These are phyloP conservation scores for Citrus australasica DNA, from an alignment of 345 rosid genomes.

Conservation along the genomic window DNA sequence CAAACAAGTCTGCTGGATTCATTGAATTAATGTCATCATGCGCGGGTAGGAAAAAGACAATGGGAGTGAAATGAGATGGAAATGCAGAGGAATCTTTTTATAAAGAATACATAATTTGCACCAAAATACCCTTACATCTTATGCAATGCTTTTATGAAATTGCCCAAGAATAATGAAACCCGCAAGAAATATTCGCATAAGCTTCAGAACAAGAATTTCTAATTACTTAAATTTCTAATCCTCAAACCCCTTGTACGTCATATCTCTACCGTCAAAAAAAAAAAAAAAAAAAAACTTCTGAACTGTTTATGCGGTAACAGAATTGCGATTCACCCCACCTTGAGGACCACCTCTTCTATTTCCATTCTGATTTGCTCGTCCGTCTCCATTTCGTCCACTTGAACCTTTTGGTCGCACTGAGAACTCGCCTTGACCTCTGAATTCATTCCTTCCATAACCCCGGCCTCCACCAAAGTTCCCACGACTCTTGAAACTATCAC, in stretches of 20 bases:
- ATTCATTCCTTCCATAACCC: constrained; percentile 57
- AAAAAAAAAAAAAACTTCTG: constrained; percentile 18
- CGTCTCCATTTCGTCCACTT: constrained; percentile 48
- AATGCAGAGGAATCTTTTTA: constrained; percentile 9
- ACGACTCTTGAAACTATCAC: constrained; percentile 47
- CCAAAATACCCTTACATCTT: constrained; percentile 15
- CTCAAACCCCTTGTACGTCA: constrained; percentile 14
- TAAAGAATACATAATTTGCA: constrained; percentile 19
- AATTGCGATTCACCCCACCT: constrained; percentile 34
- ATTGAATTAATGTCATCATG: neutral
- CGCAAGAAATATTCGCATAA: constrained; percentile 11
- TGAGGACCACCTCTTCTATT: constrained; percentile 43
- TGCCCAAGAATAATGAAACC: constrained; percentile 9
- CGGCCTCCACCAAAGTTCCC: constrained; percentile 46
- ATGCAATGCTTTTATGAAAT: constrained; percentile 28
- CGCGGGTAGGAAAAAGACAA: neutral
- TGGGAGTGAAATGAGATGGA: neutral
- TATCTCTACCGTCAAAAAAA: constrained; percentile 27
- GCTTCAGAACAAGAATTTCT: constrained; percentile 17
- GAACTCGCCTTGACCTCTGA: constrained; percentile 62
- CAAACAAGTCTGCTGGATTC: neutral
- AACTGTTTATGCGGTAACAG: constrained; percentile 16
- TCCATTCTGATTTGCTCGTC: constrained; percentile 56
- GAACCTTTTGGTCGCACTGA: constrained; percentile 64
- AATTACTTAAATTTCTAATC: neutral